A percentile compares a stretch with the other conserved stretches of the same genome.
Conservation (phyloP, 1,284 basidiomycete species). For the Volvariella volvacea region DNA sequence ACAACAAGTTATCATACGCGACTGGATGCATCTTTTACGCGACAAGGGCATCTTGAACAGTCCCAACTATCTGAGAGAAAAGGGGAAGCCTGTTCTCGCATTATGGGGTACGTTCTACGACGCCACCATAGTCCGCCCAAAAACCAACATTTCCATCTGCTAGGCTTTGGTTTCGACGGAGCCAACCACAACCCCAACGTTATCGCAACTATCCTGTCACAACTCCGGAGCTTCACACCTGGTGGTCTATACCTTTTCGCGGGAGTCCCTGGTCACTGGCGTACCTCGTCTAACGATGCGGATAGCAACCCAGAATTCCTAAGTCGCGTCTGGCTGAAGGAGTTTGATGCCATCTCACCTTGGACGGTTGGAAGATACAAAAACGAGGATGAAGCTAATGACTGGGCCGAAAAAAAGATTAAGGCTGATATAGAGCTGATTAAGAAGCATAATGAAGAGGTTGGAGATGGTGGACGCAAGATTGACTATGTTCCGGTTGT, state of each 20-base stretch:
- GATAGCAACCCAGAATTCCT: constrained; percentile 58
- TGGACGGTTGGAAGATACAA: constrained; percentile 69
- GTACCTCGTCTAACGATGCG: constrained; percentile 57
- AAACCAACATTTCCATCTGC: too few relatives aligned
- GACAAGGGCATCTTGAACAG: constrained; percentile 57
- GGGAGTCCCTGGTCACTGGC: constrained; percentile 64
- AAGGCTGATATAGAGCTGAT: constrained; percentile 57
- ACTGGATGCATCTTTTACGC: constrained; percentile 63
- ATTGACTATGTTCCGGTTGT: constrained; percentile 73
- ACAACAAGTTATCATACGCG: constrained; percentile 49
- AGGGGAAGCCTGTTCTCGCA: constrained; percentile 58
- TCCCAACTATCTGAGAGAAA: constrained; percentile 63
- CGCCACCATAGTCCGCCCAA: too few relatives aligned
- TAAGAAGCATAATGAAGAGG: constrained; percentile 37
- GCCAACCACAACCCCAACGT: constrained; percentile 54
- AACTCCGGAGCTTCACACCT: constrained; percentile 53
- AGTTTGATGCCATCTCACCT: constrained; percentile 69
- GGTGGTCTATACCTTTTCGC: constrained; percentile 69
- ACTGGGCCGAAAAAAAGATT: constrained; percentile 52
- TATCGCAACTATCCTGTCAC: constrained; percentile 45
- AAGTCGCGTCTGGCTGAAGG: constrained; percentile 53
- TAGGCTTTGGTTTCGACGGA: constrained; percentile 63
- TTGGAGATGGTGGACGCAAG: constrained; percentile 30
- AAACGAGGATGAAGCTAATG: constrained; percentile 49
- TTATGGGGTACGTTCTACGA: constrained; percentile 49